Evolutionary conservation across 305 asterid species (phyloP).

Genomic region (Fraxinus sp.): DNA sequence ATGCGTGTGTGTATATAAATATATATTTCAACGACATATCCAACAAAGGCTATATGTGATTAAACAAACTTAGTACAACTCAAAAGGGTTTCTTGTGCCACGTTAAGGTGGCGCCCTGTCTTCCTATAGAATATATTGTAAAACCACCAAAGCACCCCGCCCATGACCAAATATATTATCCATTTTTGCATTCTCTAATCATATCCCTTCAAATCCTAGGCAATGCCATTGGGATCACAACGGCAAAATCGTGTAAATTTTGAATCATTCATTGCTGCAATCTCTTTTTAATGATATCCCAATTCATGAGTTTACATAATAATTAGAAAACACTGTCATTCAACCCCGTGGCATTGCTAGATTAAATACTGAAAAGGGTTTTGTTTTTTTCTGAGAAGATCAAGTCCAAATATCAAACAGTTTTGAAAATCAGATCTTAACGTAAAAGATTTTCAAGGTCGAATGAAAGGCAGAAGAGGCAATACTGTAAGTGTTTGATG

Average conservation of each 20-base stretch:
- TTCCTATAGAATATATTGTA: neutral
- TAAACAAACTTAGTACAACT: neutral
- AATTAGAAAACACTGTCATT: neutral
- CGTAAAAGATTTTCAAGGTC: constrained; percentile 3
- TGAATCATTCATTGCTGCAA: constrained; percentile 23
- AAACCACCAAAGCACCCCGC: neutral
- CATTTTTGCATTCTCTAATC: constrained; percentile 13
- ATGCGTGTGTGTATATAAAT: neutral
- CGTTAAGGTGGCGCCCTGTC: neutral
- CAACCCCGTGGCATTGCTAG: neutral
- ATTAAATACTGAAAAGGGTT: neutral
- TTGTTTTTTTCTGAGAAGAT: neutral
- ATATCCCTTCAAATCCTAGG: constrained; percentile 31
- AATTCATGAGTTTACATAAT: neutral
- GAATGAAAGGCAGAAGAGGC: constrained; percentile 30
- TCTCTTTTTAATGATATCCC: constrained; percentile 3
- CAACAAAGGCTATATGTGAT: neutral
- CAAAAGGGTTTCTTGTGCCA: neutral
- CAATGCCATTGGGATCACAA: constrained; percentile 37
- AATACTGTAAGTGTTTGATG: constrained; percentile 40
- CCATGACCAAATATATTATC: constrained; percentile 33
- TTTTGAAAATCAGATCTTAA: constrained; percentile 7
- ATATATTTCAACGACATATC: neutral
- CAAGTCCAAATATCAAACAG: neutral
- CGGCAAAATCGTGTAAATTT: constrained; percentile 18